These are phyloP conservation scores for Flaveria sonorensis DNA, from an alignment of 129 eudicot genomes.

Conservation along the genomic window DNA sequence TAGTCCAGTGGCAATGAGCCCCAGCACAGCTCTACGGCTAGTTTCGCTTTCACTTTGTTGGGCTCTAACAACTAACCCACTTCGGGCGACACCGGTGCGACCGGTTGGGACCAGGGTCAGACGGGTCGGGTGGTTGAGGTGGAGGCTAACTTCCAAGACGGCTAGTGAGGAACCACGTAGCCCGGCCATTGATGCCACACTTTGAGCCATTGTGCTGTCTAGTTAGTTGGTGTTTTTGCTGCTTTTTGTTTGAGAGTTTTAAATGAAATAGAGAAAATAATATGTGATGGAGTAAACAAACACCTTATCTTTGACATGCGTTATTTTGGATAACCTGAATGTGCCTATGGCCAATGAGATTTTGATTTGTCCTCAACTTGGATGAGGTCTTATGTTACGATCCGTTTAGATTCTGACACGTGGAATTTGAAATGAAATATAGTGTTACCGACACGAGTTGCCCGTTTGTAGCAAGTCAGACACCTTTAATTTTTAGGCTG, in stretches of 20 bases:
- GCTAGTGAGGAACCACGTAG: slow-evolving; percentile 70
- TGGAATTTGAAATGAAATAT: slow-evolving; percentile 12
- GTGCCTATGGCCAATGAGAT: slow-evolving; percentile 53
- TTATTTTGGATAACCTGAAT: slow-evolving; percentile 55
- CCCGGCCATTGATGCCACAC: slow-evolving; percentile 86
- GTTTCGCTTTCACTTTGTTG: slow-evolving; percentile 77
- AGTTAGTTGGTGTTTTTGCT: slow-evolving; percentile 17
- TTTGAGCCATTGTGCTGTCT: slow-evolving; percentile 50
- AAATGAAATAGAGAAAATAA: slow-evolving; percentile 35
- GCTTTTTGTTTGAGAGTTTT: slow-evolving; percentile 14
- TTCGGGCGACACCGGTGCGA: slow-evolving; percentile 43
- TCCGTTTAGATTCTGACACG: slow-evolving; percentile 42
- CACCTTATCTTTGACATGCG: slow-evolving; percentile 59
- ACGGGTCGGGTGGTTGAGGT: slow-evolving; percentile 28
- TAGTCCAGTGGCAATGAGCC: slow-evolving; percentile 90
- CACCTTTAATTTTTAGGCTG: no score
- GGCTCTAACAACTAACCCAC: slow-evolving; percentile 73
- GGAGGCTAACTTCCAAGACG: slow-evolving; percentile 13
- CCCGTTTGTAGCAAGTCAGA: background rate
- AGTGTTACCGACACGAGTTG: background rate
- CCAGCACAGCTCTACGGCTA: slow-evolving; percentile 83
- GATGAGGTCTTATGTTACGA: slow-evolving; percentile 44
- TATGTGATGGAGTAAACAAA: slow-evolving; percentile 43
- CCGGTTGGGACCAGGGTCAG: slow-evolving; percentile 40
- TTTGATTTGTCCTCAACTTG: slow-evolving; percentile 37